Conservation (phyloP, 1,284 basidiomycete genomes). For the Ustilago loliicola region DNA sequence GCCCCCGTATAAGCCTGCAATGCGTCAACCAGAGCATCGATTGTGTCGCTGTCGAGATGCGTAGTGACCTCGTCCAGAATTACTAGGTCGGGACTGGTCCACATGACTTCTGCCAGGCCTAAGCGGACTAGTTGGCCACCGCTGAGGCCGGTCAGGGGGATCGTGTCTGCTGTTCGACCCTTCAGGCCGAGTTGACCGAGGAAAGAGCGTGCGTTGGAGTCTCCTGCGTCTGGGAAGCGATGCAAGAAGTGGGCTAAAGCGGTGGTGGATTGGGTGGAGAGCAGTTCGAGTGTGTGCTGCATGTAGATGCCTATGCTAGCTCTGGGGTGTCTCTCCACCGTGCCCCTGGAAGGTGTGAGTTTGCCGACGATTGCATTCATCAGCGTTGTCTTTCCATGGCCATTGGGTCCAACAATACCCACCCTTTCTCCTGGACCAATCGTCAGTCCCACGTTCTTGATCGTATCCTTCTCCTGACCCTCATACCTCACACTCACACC, state of each 20-base stretch:
- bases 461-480: slow-evolving; percentile 69
- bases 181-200: slow-evolving; percentile 72
- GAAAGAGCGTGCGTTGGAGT: slow-evolving; percentile 64
- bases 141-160: slow-evolving; percentile 42
- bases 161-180: slow-evolving; percentile 55
- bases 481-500: slow-evolving; percentile 74
- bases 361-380: slow-evolving; percentile 75
- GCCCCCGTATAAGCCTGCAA: slow-evolving; percentile 76
- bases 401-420: slow-evolving; percentile 75
- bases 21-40: slow-evolving; percentile 76
- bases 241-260: slow-evolving; percentile 73
- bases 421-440: slow-evolving; percentile 76
- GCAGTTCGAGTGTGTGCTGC: slow-evolving; percentile 71
- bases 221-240: slow-evolving; percentile 22
- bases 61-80: slow-evolving; percentile 69
- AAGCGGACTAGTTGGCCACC: slow-evolving; percentile 76
- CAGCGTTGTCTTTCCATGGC: slow-evolving; percentile 62
- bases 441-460: slow-evolving; percentile 76
- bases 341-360: slow-evolving; percentile 75
- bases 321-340: slow-evolving; percentile 75
- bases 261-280: slow-evolving; percentile 37
- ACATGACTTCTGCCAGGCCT: slow-evolving; percentile 58
- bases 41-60: slow-evolving; percentile 79
- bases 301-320: slow-evolving; percentile 75
- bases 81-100: slow-evolving; percentile 55